These are phyloP conservation scores for Plasmodium vinckei DNA, from an alignment of 169 alveolate genomes.

Conservation along the genomic window DNA sequence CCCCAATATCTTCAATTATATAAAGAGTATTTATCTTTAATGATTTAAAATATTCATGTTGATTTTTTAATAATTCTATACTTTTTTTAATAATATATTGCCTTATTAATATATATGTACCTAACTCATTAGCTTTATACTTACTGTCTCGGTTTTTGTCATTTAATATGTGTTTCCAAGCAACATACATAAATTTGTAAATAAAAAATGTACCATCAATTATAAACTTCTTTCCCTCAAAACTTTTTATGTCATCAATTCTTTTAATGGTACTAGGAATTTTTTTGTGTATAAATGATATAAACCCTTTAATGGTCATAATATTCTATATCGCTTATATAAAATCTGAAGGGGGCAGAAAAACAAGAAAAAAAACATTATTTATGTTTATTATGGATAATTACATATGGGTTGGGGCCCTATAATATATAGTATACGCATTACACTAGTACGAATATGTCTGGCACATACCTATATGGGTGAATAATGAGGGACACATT, in stretches of 20 bases:
- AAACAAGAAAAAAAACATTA: too few relatives aligned
- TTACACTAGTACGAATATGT: too few relatives aligned
- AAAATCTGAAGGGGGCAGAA: background rate
- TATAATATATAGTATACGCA: too few relatives aligned
- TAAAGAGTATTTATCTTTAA: conserved; percentile 68
- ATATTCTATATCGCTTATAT: conserved; percentile 7
- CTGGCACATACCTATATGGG: too few relatives aligned
- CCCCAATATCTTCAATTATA: conserved; percentile 76
- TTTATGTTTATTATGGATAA: too few relatives aligned
- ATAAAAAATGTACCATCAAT: conserved; percentile 73
- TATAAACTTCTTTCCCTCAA: conserved; percentile 63
- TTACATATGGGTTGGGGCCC: too few relatives aligned
- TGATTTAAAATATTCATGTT: conserved; percentile 71
- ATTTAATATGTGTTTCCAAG: conserved; percentile 70
- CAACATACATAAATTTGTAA: conserved; percentile 76
- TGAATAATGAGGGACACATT: too few relatives aligned
- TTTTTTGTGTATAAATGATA: conserved; percentile 67
- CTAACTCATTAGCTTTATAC: conserved; percentile 41
- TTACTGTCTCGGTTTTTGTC: conserved; percentile 56
- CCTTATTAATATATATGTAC: conserved; percentile 54
- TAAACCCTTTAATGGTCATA: conserved; percentile 76
- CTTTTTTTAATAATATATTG: conserved; percentile 72
- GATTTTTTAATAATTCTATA: conserved; percentile 56
- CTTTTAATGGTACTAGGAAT: conserved; percentile 67
- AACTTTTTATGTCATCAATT: conserved; percentile 72